Base-by-base conservation (phyloP, 202 grass and related monocot genomes). In the Dendrocalamus latiflorus region DNA sequence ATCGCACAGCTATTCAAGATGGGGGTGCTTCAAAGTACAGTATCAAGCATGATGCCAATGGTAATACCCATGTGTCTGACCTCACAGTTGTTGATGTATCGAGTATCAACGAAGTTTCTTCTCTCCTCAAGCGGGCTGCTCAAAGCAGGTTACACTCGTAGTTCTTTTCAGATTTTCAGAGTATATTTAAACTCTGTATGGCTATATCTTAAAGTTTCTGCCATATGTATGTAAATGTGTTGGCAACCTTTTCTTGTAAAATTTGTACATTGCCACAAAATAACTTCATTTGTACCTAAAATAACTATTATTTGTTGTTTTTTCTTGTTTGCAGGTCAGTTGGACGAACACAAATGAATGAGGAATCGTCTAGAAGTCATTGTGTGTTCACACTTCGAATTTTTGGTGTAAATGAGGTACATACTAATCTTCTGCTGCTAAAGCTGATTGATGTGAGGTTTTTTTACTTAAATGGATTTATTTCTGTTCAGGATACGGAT, bases 301-400 rank as follows among this genome's bases (percentile, higher is more conserved):
- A 67, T 3, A 21, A 11, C 21, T 43, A 11, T 36, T 21, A 24
- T 47, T n/a, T 50, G 4, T 39, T 69, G 9, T 9, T 51, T 9
- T 24, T 80, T 56, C 83, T 66, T 59, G 41, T 78, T 36, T 77
- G 36, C 76, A 98, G 96, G 54, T 98, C 96, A 22, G 91, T 98
- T 62, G 93, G 83, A 15, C 89, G 77, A 88, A 98, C 96, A 70
- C 93, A 95, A 17, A 93, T 93, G 91, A 98, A 98, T 34, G 96
- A 98, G 57, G 86, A 95, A 75, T 98, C 93, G 16, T 98, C 96
- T 5, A 86, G 96, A 87, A 98, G 96, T 70, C 96, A 98, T 55
- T 98, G 91, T 87, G 93, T 98, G 28, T 98, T 98, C 56, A 98
- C 93, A 15, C 83, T 98, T 56, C 65, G 93, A 26, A 98, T 98